Percentiles rank a stretch among this genome's conserved stretches.
Conservation (phyloP, 2,329 filamentous ascomycete genomes). For the Chaetomiaceae sp. region DNA sequence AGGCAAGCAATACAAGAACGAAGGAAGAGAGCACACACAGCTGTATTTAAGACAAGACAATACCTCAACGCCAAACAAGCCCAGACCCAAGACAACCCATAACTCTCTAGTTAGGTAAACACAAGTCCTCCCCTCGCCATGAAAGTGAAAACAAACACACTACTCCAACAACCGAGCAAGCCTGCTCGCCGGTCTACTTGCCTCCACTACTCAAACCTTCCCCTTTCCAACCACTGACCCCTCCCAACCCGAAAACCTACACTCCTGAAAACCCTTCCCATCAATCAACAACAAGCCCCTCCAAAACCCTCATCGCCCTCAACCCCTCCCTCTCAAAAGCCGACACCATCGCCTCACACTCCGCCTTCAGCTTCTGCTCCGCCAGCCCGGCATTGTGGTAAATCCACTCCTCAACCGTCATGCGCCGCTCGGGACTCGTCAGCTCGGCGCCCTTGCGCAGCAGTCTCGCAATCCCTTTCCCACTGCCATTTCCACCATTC, state of each 20-base stretch:
- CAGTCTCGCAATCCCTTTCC: slow-evolving; percentile 41
- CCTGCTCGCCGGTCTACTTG: too few species aligned
- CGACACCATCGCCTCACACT: slow-evolving; percentile 79
- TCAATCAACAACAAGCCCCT: slow-evolving; percentile 59
- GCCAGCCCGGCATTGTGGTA: slow-evolving; percentile 72
- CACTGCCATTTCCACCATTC: slow-evolving; percentile 34
- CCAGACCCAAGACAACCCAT: neutral
- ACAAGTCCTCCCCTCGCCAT: too few species aligned
- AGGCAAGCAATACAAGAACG: too few species aligned
- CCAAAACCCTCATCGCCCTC: slow-evolving; percentile 71
- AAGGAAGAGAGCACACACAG: too few species aligned
- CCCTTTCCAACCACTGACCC: too few species aligned
- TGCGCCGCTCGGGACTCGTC: slow-evolving; percentile 71
- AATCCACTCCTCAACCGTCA: slow-evolving; percentile 96
- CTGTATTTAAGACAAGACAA: too few species aligned
- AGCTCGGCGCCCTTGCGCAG: slow-evolving; percentile 57
- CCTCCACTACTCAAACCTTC: too few species aligned
- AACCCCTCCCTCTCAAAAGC: slow-evolving; percentile 80
- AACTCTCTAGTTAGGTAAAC: too few species aligned
- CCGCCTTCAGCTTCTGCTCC: slow-evolving; percentile 70
- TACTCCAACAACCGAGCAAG: neutral
- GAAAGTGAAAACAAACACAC: neutral
- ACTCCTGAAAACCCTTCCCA: neutral
- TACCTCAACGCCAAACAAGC: neutral
- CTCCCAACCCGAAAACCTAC: neutral